These are phyloP conservation scores for Phytomonas sp. DNA, from an alignment of 208 protist genomes.

Conservation along the genomic window DNA sequence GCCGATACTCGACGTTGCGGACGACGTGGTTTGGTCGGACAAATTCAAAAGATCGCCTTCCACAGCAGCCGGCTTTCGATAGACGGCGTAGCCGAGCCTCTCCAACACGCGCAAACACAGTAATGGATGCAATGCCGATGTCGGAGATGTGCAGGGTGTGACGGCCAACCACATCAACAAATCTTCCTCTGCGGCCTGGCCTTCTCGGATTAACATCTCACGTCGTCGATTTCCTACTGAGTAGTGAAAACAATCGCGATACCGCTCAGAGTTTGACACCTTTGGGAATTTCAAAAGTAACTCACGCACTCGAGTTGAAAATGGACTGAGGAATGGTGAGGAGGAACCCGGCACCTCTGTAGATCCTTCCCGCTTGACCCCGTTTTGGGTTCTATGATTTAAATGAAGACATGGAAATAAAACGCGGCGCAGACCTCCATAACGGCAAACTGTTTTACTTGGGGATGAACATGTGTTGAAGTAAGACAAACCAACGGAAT, in stretches of 20 bases:
- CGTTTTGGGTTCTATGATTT: background rate
- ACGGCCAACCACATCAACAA: background rate
- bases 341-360: background rate
- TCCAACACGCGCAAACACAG: constrained; percentile 41
- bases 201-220: background rate
- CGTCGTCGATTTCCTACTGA: background rate
- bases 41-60: background rate
- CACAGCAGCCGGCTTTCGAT: background rate
- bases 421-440: background rate
- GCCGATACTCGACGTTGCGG: background rate
- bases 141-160: background rate
- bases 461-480: background rate
- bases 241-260: constrained; percentile 11
- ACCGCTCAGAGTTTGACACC: background rate
- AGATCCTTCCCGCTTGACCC: background rate
- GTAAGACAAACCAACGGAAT: background rate
- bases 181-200: background rate
- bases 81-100: constrained; percentile 38
- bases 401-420: background rate
- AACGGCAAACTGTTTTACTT: background rate
- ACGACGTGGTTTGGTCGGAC: background rate
- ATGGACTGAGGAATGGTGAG: background rate
- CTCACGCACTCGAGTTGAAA: background rate
- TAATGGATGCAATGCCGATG: constrained; percentile 35
- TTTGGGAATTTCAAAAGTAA: background rate